A percentile compares a stretch with the other conserved stretches of the same genome.
phyloP scores from a whole-genome alignment of 78 protist genomes.

The Pirum gemmata region DNA sequence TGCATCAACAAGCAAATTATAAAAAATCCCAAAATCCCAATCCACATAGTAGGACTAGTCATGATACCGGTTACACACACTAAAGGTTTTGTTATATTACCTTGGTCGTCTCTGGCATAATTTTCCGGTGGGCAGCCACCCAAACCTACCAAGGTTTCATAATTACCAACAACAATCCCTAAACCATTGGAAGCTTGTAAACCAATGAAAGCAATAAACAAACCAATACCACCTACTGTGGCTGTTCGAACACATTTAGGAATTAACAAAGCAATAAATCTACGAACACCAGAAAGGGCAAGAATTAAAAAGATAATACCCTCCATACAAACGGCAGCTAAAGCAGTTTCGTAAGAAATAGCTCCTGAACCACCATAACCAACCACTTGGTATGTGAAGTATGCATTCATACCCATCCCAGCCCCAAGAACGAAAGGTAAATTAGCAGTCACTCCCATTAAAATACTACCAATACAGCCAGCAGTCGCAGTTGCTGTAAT shows the following conservation, averaged over 20 bases:
- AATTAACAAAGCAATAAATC: conserved; percentile 23
- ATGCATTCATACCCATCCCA: conserved; percentile 46
- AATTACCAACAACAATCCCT: conserved; percentile 21
- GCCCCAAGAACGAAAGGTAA: conserved; percentile 31
- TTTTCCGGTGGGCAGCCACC: conserved; percentile 37
- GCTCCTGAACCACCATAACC: conserved; percentile 19
- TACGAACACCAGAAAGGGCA: conserved; percentile 11
- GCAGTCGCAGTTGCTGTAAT: conserved; percentile 22
- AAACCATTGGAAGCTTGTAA: conserved; percentile 32
- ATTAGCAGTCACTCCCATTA: conserved; percentile 28
- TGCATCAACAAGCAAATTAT: not conserved
- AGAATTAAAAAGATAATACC: conserved; percentile 22
- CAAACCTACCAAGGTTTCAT: conserved; percentile 1
- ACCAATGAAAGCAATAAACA: conserved; percentile 38
- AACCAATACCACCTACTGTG: conserved; percentile 34
- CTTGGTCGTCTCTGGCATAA: not conserved
- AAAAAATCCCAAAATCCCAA: conserved; percentile 27
- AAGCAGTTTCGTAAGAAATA: conserved; percentile 27
- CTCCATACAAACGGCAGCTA: conserved; percentile 34
- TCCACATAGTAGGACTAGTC: conserved; percentile 15
- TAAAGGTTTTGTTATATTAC: not conserved
- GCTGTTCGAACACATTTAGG: conserved; percentile 10
- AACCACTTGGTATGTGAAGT: conserved; percentile 37
- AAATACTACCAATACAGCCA: not conserved
- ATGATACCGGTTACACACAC: not conserved